Conservation (phyloP, 2,329 filamentous ascomycete species). For the Botrytis cinerea region DNA sequence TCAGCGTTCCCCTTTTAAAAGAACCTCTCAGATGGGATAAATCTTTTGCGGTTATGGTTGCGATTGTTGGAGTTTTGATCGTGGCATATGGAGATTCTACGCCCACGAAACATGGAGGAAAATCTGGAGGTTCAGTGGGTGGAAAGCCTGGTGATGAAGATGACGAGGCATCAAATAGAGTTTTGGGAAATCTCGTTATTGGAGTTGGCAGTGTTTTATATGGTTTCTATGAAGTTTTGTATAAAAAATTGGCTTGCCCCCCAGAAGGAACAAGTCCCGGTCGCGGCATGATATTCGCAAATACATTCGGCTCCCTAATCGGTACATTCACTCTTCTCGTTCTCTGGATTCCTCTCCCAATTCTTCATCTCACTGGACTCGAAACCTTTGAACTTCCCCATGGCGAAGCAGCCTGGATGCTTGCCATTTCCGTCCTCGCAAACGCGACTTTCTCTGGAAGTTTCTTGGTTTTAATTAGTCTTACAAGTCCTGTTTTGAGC, state of each 20-base stretch:
- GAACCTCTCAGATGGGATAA: conserved; percentile 86
- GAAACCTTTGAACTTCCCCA: conserved; percentile 82
- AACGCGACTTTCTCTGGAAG: conserved; percentile 93
- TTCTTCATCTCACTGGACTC: conserved; percentile 75
- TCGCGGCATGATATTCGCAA: conserved; percentile 96
- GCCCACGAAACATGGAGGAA: conserved; percentile 53
- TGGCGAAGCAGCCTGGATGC: conserved; percentile 76
- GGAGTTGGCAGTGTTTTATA: conserved; percentile 89
- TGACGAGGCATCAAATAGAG: conserved; percentile 63
- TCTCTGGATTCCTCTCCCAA: conserved; percentile 87
- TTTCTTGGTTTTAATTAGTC: conserved; percentile 87
- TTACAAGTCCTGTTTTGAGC: conserved; percentile 89
- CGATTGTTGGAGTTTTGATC: conserved; percentile 87
- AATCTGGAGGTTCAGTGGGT: conserved; percentile 56
- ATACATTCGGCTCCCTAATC: conserved; percentile 85
- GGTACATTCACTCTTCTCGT: conserved; percentile 82
- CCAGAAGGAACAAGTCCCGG: conserved; percentile 81
- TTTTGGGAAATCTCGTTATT: conserved; percentile 88
- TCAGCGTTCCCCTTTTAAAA: conserved; percentile 84
- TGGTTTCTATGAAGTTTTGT: conserved; percentile 94
- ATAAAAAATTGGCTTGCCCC: conserved; percentile 90
- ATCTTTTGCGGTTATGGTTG: conserved; percentile 80
- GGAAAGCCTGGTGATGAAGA: conserved; percentile 43
- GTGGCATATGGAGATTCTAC: conserved; percentile 86
- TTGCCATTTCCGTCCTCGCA: conserved; percentile 76